These are phyloP conservation scores for Moelleriella libera DNA, from an alignment of 2,329 filamentous ascomycete species.

Conservation along the genomic window DNA sequence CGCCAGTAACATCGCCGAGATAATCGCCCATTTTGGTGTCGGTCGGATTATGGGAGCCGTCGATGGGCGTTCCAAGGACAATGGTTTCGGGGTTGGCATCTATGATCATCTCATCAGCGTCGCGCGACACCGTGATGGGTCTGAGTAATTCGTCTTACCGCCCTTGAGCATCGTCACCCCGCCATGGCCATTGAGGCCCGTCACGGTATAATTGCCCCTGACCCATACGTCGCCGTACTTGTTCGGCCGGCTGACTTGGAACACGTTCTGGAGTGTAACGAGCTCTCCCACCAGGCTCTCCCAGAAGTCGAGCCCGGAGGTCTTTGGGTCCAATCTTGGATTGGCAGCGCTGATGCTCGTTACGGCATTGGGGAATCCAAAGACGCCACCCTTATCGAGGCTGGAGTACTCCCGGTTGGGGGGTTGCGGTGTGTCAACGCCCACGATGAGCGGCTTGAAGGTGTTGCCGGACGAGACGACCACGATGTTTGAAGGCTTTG, in stretches of 20 bases:
- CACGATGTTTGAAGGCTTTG: constrained; percentile 35
- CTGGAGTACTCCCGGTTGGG: constrained; percentile 47
- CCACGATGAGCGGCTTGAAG: constrained; percentile 46
- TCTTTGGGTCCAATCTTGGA: constrained; percentile 42
- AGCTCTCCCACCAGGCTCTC: constrained; percentile 54
- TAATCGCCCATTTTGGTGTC: constrained; percentile 50
- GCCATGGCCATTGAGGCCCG: constrained; percentile 47
- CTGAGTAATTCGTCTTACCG: constrained; percentile 19
- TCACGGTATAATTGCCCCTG: constrained; percentile 47
- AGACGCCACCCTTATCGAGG: constrained; percentile 52
- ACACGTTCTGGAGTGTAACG: constrained; percentile 45
- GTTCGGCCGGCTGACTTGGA: constrained; percentile 46
- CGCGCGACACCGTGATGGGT: too few relatives aligned
- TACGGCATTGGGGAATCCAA: constrained; percentile 48
- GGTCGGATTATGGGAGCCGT: constrained; percentile 45
- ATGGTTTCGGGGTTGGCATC: constrained; percentile 61
- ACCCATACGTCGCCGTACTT: constrained; percentile 57
- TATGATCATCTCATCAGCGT: constrained; percentile 1
- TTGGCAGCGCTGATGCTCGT: constrained; percentile 43
- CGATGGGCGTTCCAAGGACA: constrained; percentile 48
- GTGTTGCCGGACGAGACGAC: constrained; percentile 37
- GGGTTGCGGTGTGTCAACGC: constrained; percentile 38
- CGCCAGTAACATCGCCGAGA: constrained; percentile 52
- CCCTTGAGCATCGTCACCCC: constrained; percentile 48
- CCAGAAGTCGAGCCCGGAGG: constrained; percentile 62